Conservation (phyloP, 352 stramenopile species). For the Hyphochytrium catenoides region DNA sequence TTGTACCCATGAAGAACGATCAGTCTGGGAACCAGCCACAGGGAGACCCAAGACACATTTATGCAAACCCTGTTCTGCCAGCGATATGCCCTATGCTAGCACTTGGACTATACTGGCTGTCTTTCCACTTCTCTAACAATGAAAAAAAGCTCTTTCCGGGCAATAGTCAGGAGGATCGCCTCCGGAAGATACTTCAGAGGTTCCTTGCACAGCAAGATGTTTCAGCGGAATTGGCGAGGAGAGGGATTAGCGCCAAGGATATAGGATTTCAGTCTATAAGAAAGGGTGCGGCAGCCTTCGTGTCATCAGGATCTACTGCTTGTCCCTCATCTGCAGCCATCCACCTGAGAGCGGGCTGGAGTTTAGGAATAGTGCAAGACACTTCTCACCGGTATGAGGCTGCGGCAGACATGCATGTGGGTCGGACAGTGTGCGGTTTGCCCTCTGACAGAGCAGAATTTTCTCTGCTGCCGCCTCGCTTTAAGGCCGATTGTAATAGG, state of each 20-base stretch:
- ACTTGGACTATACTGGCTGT: conserved; percentile 7
- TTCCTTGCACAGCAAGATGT: conserved; percentile 1
- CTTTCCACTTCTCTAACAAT: conserved; percentile 5
- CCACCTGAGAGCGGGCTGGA: conserved; percentile 8
- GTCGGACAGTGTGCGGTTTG: conserved; percentile 7
- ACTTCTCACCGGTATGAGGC: conserved; percentile 9
- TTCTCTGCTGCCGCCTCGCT: conserved; percentile 9
- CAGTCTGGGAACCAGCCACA: conserved; percentile 8
- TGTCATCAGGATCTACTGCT: conserved; percentile 8
- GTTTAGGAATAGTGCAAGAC: conserved; percentile 8
- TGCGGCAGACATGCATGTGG: conserved; percentile 10
- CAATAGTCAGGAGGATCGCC: conserved; percentile 9
- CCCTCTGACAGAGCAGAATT: conserved; percentile 4
- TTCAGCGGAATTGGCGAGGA: conserved; percentile 5
- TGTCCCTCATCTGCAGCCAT: conserved; percentile 8
- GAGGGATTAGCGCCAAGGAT: conserved; percentile 7
- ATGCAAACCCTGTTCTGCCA: conserved; percentile 12
- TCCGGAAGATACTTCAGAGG: conserved; percentile 6
- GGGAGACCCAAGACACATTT: conserved; percentile 14
- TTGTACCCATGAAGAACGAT: conserved; percentile 15
- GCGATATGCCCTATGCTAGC: conserved; percentile 13
- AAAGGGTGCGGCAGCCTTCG: conserved; percentile 11
- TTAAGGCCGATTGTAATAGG: conserved; percentile 1
- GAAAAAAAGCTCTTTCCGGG: conserved; percentile 7
- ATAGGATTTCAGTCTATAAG: conserved; percentile 11